phyloP scores from a whole-genome alignment of 306 rosid species.

The Delonix regia region DNA sequence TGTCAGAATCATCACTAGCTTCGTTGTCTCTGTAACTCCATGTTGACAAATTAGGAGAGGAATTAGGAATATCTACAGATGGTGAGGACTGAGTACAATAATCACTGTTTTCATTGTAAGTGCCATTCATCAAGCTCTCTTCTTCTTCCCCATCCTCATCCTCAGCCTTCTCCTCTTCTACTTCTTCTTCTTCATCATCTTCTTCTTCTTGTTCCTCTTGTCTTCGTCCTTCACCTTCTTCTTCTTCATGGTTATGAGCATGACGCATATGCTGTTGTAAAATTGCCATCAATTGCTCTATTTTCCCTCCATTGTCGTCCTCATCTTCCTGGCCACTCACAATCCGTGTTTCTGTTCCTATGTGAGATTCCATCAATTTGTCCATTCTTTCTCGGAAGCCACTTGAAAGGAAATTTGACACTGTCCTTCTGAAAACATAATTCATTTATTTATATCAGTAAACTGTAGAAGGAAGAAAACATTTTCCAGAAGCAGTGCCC shows the following conservation, averaged over 20 bases:
- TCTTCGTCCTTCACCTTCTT: slow-evolving; percentile 1
- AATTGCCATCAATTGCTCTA: slow-evolving; percentile 35
- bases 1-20: slow-evolving; percentile 58
- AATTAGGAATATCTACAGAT: slow-evolving; percentile 32
- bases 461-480: too few relatives aligned
- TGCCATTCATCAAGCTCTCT: slow-evolving; percentile 42
- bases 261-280: slow-evolving; percentile 34
- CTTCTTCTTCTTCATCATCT: background rate
- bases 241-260: slow-evolving; percentile 30
- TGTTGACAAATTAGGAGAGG: slow-evolving; percentile 48
- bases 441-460: slow-evolving; percentile 23
- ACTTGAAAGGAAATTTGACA: slow-evolving; percentile 74
- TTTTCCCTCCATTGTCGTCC: slow-evolving; percentile 38
- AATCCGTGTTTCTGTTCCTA: slow-evolving; percentile 51
- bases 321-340: slow-evolving; percentile 40
- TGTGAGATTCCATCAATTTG: slow-evolving; percentile 64
- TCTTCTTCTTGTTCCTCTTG: slow-evolving; percentile 21
- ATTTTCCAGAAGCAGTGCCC: background rate
- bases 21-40: slow-evolving; percentile 85
- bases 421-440: slow-evolving; percentile 65
- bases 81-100: slow-evolving; percentile 57
- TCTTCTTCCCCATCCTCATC: slow-evolving; percentile 40
- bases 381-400: slow-evolving; percentile 74
- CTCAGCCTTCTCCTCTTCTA: background rate
- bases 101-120: slow-evolving; percentile 48